Evolutionary conservation across 106 monocot species (phyloP).

Genomic region (Dactylorhiza incarnata): DNA sequence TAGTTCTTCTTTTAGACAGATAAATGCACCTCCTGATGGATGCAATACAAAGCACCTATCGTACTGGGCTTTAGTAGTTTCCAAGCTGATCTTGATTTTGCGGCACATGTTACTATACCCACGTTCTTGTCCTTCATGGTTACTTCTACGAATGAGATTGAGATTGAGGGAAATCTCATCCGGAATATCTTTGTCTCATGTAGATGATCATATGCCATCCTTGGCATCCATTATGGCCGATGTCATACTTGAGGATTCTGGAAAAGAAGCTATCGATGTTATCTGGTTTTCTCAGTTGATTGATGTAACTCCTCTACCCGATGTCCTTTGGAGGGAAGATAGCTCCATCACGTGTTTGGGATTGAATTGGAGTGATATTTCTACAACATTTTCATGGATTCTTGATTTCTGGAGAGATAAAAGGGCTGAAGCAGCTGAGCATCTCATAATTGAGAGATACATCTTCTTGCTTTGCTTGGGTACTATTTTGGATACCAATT

Average conservation of each 20-base stretch:
- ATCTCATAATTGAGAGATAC: slow-evolving; percentile 83
- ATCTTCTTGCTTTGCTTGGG: slow-evolving; percentile 76
- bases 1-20: slow-evolving; percentile 37
- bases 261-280: slow-evolving; percentile 21
- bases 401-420: slow-evolving; percentile 66
- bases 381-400: slow-evolving; percentile 37
- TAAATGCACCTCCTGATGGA: slow-evolving; percentile 33
- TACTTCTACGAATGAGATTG: slow-evolving; percentile 61
- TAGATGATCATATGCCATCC: slow-evolving; percentile 44
- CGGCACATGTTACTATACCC: slow-evolving; percentile 75
- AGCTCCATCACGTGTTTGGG: slow-evolving; percentile 31
- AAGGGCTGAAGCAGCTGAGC: slow-evolving; percentile 57
- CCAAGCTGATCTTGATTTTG: slow-evolving; percentile 63
- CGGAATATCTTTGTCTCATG: slow-evolving; percentile 11
- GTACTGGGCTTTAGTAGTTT: slow-evolving; percentile 71
- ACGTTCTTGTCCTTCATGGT: slow-evolving; percentile 65
- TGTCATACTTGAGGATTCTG: slow-evolving; percentile 32
- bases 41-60: slow-evolving; percentile 47
- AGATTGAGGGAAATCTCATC: slow-evolving; percentile 49
- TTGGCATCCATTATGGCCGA: slow-evolving; percentile 33
- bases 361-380: slow-evolving; percentile 37
- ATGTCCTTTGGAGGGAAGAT: slow-evolving; percentile 15
- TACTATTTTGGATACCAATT: slow-evolving; percentile 32
- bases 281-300: slow-evolving; percentile 61
- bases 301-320: slow-evolving; percentile 47